Evolutionary conservation across 345 rosid species (phyloP), one percentile per base, ranked within the genome.

Genomic region (Eucalyptus regnans): DNA sequence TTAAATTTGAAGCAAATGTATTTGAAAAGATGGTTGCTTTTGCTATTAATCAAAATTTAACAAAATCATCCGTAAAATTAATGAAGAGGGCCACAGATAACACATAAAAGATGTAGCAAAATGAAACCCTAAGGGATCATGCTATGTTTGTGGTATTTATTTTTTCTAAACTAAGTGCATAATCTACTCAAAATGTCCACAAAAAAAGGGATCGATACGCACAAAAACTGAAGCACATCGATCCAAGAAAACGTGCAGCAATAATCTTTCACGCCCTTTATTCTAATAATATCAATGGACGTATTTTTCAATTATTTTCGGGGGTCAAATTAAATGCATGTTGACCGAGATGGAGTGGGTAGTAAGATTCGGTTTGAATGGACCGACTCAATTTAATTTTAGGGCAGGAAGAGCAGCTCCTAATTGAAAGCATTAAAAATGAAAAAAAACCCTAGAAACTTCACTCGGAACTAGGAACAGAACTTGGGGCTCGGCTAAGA

Each of bases 391-490:
- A 20, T 85, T 27, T 37, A 27, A 85, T 85, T 85, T 46, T 27
- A 15, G 17, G 86, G 31, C 51, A 85, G 16, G 43, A 41, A 76
- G 48, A 41, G 10, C 41, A 76, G 43, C 22, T 12, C 12, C 48
- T 76, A 76, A 76, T 41, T 0, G 23, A 76, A 76, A 37, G 68
- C 29, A 20, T 76, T 41, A 76, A 76, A 76, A 76, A 20, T 41
- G 3, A 1, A 27, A 41, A 41, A 64, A 37, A 33, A 71, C 46
- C 46, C 83, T 52, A 16, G 86, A 87, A 83, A 9, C 64, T 90
- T 91, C 93, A 81, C 95, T 88, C 5, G 46, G 58, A 92, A 76
- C 94, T 49, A 94, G 90, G 90, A 88, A 50, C 25, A 25, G 27
- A 88, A 84, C 92, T 23, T 91, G n/a, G 94, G 93, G 88, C 48